Conservation (phyloP, 345 rosid species). For the Gossypium bickii region DNA sequence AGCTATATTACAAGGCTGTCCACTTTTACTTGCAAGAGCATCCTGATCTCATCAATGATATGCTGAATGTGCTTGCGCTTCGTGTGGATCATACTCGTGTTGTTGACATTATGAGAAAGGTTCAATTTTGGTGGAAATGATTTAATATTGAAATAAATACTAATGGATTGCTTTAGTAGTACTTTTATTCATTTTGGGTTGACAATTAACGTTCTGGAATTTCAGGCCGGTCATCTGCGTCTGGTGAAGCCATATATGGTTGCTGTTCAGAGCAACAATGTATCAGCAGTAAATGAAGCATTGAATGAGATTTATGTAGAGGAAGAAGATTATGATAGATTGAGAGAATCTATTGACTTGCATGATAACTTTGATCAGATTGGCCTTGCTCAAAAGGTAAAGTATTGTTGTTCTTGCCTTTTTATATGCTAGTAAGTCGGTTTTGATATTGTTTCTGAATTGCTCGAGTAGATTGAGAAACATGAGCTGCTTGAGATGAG, state of each 20-base stretch:
- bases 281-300: slow-evolving; percentile 92
- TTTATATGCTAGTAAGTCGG: neutral
- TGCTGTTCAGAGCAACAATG: slow-evolving; percentile 93
- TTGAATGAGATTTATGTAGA: slow-evolving; percentile 86
- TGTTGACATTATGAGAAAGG: slow-evolving; percentile 98
- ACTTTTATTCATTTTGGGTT: slow-evolving; percentile 2
- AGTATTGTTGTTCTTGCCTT: neutral
- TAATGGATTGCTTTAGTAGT: neutral
- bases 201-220: slow-evolving; percentile 18
- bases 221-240: slow-evolving; percentile 87
- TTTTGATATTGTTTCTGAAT: slow-evolving; percentile 14
- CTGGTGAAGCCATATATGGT: slow-evolving; percentile 96
- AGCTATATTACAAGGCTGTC: slow-evolving; percentile 92
- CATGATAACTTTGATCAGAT: slow-evolving; percentile 93
- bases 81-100: slow-evolving; percentile 95
- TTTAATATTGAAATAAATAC: neutral
- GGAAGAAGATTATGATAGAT: slow-evolving; percentile 92
- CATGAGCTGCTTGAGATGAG: slow-evolving; percentile 99
- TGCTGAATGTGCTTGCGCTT: slow-evolving; percentile 88
- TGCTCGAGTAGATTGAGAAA: slow-evolving; percentile 73
- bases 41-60: slow-evolving; percentile 89
- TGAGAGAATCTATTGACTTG: slow-evolving; percentile 87
- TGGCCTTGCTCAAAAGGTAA: slow-evolving; percentile 89
- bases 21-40: slow-evolving; percentile 98
- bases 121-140: slow-evolving; percentile 21